Conservation (phyloP, 768 basidiomycete species). For the Kwoniella bestiolae region DNA sequence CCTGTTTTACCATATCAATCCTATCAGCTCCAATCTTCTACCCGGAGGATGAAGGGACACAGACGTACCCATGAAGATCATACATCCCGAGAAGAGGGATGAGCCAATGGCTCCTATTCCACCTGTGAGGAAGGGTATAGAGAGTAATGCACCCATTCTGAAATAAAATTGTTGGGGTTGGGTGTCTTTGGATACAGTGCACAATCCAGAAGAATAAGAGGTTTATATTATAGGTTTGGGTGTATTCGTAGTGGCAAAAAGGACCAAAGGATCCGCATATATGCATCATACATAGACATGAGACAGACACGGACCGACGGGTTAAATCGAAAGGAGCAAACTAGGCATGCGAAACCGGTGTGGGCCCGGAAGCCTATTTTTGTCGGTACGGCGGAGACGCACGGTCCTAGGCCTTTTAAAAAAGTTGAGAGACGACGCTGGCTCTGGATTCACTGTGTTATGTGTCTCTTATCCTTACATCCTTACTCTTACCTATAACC, state of each 20-base stretch:
- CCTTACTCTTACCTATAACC: no score
- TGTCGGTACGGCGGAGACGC: background rate
- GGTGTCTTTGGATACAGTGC: no score
- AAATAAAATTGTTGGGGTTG: background rate
- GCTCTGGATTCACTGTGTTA: no score
- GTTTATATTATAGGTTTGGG: no score
- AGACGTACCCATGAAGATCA: constrained; percentile 62
- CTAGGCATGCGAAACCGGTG: background rate
- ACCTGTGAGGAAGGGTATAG: constrained; percentile 59
- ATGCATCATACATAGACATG: background rate
- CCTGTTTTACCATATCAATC: constrained; percentile 8
- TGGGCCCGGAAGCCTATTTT: no score
- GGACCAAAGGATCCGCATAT: no score
- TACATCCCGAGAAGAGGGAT: constrained; percentile 67
- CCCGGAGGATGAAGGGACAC: constrained; percentile 62
- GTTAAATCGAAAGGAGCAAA: background rate
- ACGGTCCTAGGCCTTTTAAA: background rate
- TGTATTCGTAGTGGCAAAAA: background rate
- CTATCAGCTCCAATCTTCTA: constrained; percentile 54
- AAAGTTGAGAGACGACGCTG: constrained; percentile 2
- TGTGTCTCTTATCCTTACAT: no score
- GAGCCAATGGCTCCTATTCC: constrained; percentile 63
- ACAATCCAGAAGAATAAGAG: no score
- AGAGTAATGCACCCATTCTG: constrained; percentile 59
- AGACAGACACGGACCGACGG: background rate